These are phyloP conservation scores for Leishmania turanica DNA, from an alignment of 208 protist genomes.

Conservation along the genomic window DNA sequence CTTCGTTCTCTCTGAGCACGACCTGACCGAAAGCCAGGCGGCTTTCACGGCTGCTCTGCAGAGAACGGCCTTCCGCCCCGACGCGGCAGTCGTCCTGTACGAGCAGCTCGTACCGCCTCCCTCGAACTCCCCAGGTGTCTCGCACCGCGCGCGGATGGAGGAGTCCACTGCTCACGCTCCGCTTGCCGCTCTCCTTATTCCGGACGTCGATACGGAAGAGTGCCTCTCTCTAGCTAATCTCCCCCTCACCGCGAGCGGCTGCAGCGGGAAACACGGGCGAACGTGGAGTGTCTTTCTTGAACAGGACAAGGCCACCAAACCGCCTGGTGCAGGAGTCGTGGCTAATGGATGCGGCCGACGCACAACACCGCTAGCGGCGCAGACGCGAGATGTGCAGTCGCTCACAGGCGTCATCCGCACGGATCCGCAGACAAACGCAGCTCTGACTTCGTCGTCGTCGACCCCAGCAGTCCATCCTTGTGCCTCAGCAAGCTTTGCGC, in stretches of 20 bases:
- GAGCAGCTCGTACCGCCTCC: slow-evolving; percentile 31
- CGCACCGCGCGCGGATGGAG: not conserved
- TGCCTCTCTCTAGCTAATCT: not conserved
- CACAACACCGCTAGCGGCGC: not conserved
- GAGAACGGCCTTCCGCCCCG: slow-evolving; percentile 20
- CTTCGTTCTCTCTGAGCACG: not conserved
- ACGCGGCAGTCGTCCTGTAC: slow-evolving; percentile 38
- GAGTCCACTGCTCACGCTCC: not conserved
- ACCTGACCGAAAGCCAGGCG: slow-evolving; percentile 2
- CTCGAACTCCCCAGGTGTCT: not conserved
- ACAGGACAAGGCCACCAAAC: not conserved
- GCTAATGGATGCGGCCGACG: not conserved
- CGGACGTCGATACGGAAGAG: not conserved
- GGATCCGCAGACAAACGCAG: not conserved
- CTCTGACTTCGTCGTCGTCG: not conserved
- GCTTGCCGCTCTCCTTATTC: slow-evolving; percentile 4
- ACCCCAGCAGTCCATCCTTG: not conserved
- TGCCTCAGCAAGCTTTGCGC: not conserved
- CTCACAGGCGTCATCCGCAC: not conserved
- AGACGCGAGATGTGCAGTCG: not conserved
- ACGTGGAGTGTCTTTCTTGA: not conserved
- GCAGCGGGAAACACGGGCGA: not conserved
- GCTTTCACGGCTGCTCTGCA: slow-evolving; percentile 14
- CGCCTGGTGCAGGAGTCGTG: too few species aligned
- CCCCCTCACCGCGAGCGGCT: not conserved